Percentiles rank a stretch among this genome's conserved stretches.
These are phyloP conservation scores for Collybia nuda DNA, from an alignment of 768 basidiomycete species.

Conservation along the genomic window DNA sequence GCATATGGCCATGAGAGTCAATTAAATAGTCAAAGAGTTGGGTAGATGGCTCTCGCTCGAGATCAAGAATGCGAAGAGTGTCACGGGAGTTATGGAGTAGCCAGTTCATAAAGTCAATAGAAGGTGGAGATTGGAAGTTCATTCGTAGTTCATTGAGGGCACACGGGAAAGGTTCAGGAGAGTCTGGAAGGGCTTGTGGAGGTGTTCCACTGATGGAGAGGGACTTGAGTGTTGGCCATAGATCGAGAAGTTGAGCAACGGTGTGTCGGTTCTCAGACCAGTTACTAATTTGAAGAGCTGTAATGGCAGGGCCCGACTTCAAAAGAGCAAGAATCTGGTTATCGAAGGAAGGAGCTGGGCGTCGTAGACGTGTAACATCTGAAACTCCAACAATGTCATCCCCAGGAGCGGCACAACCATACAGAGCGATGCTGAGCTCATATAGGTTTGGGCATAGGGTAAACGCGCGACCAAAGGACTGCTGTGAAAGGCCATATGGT, in stretches of 20 bases:
- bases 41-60: conserved; percentile 58
- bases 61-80: conserved; percentile 52
- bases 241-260: conserved; percentile 59
- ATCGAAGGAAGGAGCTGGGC: conserved; percentile 55
- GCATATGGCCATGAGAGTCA: conserved; percentile 42
- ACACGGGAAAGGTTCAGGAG: conserved; percentile 42
- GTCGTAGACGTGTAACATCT: conserved; percentile 44
- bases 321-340: conserved; percentile 50
- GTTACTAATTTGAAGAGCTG: conserved; percentile 62
- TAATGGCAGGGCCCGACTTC: conserved; percentile 51
- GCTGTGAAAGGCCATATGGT: conserved; percentile 52
- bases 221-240: conserved; percentile 58
- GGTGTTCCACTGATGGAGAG: conserved; percentile 61
- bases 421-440: conserved; percentile 56
- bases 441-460: conserved; percentile 58
- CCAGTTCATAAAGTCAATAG: conserved; percentile 66
- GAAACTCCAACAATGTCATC: conserved; percentile 49
- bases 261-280: conserved; percentile 65
- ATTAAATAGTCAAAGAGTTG: conserved; percentile 57
- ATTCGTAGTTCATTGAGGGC: conserved; percentile 54
- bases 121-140: conserved; percentile 65
- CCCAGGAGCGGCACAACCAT: conserved; percentile 53
- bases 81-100: conserved; percentile 58
- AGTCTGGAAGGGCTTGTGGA: conserved; percentile 46
- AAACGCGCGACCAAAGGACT: conserved; percentile 59